phyloP scores from a whole-genome alignment of 2,329 filamentous ascomycete genomes.

The Beauveria asiatica region DNA sequence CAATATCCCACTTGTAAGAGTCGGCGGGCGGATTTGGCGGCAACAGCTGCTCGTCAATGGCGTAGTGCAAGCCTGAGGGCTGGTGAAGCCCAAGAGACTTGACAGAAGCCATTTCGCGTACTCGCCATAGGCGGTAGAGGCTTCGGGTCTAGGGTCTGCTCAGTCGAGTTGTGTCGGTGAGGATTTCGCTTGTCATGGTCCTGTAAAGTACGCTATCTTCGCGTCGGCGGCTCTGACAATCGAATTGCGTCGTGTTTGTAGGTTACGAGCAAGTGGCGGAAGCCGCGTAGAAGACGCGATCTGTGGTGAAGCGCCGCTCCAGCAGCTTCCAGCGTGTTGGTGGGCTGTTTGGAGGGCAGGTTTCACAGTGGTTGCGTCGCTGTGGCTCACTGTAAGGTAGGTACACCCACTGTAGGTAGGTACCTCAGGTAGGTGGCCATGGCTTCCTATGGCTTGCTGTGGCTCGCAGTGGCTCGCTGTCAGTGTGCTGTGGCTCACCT shows the following conservation, averaged over 20 bases:
- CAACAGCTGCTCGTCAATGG: constrained; percentile 72
- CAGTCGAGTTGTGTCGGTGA: not conserved
- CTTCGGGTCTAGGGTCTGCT: not conserved
- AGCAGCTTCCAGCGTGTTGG: not conserved
- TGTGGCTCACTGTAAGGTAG: not conserved
- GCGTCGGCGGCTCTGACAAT: not conserved
- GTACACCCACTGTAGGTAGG: no score
- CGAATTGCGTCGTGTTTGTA: not conserved
- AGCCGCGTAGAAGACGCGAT: constrained; percentile 10
- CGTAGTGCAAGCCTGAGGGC: constrained; percentile 74
- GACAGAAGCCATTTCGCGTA: constrained; percentile 68
- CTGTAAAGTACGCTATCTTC: not conserved
- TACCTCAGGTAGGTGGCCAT: no score
- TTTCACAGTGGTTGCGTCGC: not conserved
- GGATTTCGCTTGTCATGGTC: not conserved
- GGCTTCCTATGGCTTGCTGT: no score
- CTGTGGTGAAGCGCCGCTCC: not conserved
- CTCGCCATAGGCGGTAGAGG: constrained; percentile 24
- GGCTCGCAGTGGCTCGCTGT: not conserved
- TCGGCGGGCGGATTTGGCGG: constrained; percentile 55
- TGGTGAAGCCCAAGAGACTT: constrained; percentile 86
- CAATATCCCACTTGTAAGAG: constrained; percentile 40
- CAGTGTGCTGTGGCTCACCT: not conserved
- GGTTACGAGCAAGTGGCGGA: not conserved
- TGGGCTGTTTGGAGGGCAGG: constrained; percentile 1